A percentile compares a stretch with the other conserved stretches of the same genome.
Conservation (phyloP, 768 basidiomycete species). For the Lactarius hengduanensis region DNA sequence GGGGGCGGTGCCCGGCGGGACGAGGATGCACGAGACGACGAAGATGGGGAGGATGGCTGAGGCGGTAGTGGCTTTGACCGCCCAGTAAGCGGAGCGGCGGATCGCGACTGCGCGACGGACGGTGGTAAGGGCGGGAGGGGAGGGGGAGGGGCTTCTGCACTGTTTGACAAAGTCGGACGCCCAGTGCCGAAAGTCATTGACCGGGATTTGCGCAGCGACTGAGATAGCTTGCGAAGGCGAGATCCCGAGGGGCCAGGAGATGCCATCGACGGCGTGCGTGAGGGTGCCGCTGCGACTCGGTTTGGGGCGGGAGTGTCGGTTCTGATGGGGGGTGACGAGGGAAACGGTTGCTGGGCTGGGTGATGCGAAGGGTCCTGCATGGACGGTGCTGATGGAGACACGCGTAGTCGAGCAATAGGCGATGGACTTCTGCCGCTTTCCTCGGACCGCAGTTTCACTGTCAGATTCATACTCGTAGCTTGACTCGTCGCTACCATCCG, state of each 20-base stretch:
- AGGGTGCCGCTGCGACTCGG: slow-evolving; percentile 11
- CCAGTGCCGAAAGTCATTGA: slow-evolving; percentile 41
- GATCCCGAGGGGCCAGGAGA: slow-evolving; percentile 19
- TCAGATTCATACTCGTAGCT: slow-evolving; percentile 38
- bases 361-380: background rate
- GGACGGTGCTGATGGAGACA: slow-evolving; percentile 7
- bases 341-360: background rate
- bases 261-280: slow-evolving; percentile 17
- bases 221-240: slow-evolving; percentile 25
- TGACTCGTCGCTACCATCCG: slow-evolving; percentile 48
- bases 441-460: slow-evolving; percentile 29
- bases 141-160: slow-evolving; percentile 44
- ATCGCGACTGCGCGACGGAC: slow-evolving; percentile 14
- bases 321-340: slow-evolving; percentile 10
- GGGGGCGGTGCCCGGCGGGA: background rate
- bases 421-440: slow-evolving; percentile 23
- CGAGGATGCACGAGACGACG: background rate
- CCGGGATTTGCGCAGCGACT: slow-evolving; percentile 46
- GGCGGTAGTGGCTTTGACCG: slow-evolving; percentile 43
- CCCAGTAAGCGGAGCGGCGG: slow-evolving; percentile 33
- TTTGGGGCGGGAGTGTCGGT: background rate
- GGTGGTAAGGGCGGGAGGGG: slow-evolving; percentile 37
- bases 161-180: slow-evolving; percentile 9
- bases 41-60: slow-evolving; percentile 24
- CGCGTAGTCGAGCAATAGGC: background rate